phyloP scores from a whole-genome alignment of 1,139 yeast species.

The Meyerozyma guilliermondii region DNA sequence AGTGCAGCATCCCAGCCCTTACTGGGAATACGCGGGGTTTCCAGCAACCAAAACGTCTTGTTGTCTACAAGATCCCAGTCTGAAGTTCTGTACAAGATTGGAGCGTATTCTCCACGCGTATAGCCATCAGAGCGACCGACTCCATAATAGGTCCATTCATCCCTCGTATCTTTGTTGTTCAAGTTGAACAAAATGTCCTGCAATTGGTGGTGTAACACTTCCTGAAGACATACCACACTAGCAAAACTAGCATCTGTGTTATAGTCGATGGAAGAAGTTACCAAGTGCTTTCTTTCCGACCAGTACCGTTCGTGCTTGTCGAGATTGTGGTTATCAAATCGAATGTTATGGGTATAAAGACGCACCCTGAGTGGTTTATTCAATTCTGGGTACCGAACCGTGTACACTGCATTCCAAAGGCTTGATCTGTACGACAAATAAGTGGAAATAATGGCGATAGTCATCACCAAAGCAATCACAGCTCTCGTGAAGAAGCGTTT shows the following conservation, averaged over 20 bases:
- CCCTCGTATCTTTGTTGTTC: conserved; percentile 12
- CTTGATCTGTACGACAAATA: conserved; percentile 1
- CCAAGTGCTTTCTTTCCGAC: conserved; percentile 32
- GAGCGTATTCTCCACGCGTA: conserved; percentile 39
- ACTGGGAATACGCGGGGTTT: conserved; percentile 44
- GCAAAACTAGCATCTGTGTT: conserved; percentile 19
- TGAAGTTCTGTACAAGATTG: conserved; percentile 30
- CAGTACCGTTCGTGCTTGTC: conserved; percentile 40
- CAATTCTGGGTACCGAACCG: background rate
- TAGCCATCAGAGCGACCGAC: conserved; percentile 45
- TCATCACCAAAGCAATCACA: background rate
- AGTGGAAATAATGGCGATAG: background rate
- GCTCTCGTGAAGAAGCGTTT: background rate
- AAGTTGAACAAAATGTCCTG: conserved; percentile 37
- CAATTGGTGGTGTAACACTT: conserved; percentile 49
- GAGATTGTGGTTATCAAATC: conserved; percentile 38
- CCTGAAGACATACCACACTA: conserved; percentile 48
- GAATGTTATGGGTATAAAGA: conserved; percentile 49
- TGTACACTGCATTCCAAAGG: background rate
- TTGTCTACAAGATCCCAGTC: conserved; percentile 34
- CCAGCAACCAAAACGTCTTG: conserved; percentile 39
- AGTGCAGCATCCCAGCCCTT: conserved; percentile 23
- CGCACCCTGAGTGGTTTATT: conserved; percentile 23
- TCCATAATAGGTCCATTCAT: conserved; percentile 40
- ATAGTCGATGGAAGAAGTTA: conserved; percentile 34